Evolutionary conservation across 345 rosid genomes (phyloP).

Genomic region (Ceriops tagal): DNA sequence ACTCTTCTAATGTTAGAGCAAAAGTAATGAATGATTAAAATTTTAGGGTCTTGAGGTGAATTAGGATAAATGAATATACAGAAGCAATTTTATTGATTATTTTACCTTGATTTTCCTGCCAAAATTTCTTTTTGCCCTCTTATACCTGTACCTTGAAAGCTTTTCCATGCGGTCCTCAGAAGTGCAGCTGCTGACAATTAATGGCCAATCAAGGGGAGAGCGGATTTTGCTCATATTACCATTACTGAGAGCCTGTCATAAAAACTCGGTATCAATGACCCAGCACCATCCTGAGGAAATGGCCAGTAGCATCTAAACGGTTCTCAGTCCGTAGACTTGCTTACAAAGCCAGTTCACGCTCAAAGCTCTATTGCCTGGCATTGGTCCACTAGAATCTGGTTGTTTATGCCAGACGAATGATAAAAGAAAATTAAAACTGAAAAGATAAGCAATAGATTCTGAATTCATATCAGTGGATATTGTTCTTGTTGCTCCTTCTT

Average conservation of each 20-base stretch:
- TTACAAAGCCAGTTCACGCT: conserved; percentile 28
- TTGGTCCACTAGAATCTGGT: conserved; percentile 13
- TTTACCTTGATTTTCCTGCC: conserved; percentile 93
- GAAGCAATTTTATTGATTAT: not conserved
- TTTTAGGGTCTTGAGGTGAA: not conserved
- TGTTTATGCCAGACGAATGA: conserved; percentile 11
- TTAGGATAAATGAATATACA: not conserved
- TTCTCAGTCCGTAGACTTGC: conserved; percentile 43
- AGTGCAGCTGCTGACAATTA: conserved; percentile 46
- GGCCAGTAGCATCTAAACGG: conserved; percentile 48
- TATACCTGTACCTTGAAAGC: conserved; percentile 89
- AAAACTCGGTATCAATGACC: conserved; percentile 46
- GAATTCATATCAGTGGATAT: not conserved
- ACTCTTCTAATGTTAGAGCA: not conserved
- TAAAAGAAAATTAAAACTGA: not conserved
- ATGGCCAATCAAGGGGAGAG: conserved; percentile 59
- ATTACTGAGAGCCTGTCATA: conserved; percentile 71
- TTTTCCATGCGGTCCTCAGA: conserved; percentile 83
- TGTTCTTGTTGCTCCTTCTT: not conserved
- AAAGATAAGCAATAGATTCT: conserved; percentile 8
- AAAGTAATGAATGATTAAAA: not conserved
- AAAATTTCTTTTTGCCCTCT: conserved; percentile 90
- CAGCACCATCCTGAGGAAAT: conserved; percentile 50
- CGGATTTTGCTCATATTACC: conserved; percentile 38
- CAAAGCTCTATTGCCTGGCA: conserved; percentile 10